Percentiles rank a stretch among this genome's conserved stretches.
Conservation (phyloP, 78 protist species). For the Pigoraptor vietnamica region DNA sequence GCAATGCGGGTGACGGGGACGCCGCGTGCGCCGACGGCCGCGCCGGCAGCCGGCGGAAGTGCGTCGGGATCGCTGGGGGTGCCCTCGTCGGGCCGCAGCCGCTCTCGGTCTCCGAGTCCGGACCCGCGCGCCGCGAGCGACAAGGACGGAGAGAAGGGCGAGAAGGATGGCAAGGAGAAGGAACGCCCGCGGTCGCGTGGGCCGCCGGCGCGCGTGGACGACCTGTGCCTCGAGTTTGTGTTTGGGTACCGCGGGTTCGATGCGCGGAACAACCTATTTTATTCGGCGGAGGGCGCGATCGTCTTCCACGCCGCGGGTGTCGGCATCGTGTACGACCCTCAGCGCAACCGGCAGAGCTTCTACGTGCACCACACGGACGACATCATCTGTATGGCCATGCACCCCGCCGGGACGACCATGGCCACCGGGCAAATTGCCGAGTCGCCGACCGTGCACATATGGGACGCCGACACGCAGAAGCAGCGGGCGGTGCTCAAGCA, state of each 20-base stretch:
- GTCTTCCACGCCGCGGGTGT: conserved; percentile 38
- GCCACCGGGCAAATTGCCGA: conserved; percentile 50
- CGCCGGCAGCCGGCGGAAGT: background rate
- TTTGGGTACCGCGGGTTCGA: conserved; percentile 16
- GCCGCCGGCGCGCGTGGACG: background rate
- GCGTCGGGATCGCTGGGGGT: background rate
- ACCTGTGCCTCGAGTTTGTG: background rate
- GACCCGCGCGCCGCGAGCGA: background rate
- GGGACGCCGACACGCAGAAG: background rate
- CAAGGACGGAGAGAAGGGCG: background rate
- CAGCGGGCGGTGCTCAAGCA: background rate
- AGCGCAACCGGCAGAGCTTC: conserved; percentile 25
- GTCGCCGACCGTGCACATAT: conserved; percentile 21
- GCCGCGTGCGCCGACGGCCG: background rate
- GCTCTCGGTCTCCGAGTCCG: background rate
- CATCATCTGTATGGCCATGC: conserved; percentile 30
- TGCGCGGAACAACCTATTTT: background rate
- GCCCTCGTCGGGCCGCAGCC: background rate
- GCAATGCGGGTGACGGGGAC: background rate
- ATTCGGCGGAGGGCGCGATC: background rate
- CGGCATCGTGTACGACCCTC: conserved; percentile 21
- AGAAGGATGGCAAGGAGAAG: background rate
- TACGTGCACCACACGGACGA: conserved; percentile 62
- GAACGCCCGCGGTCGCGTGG: background rate
- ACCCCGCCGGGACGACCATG: background rate